These are phyloP conservation scores for Lycium ferocissimum DNA, from an alignment of 257 asterid genomes.

Conservation along the genomic window DNA sequence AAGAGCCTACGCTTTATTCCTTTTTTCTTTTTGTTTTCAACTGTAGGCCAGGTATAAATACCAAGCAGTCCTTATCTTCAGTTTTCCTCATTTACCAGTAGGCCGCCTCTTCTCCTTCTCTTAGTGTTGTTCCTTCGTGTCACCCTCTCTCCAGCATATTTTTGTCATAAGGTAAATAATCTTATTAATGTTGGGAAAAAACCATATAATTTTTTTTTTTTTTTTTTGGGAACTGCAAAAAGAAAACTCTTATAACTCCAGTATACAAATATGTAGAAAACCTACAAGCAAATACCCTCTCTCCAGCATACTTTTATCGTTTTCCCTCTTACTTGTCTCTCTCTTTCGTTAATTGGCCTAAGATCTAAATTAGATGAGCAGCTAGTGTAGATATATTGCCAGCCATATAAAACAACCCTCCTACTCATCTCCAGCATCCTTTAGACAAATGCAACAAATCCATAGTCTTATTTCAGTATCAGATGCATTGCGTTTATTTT, in stretches of 20 bases:
- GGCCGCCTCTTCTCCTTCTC: not conserved
- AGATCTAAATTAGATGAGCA: not conserved
- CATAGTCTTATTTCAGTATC: not conserved
- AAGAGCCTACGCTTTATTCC: not conserved
- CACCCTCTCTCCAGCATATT: not conserved
- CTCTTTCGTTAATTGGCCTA: not conserved
- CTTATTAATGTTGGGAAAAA: not conserved
- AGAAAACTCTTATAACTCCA: not conserved
- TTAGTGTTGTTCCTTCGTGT: not conserved
- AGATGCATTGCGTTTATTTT: not conserved
- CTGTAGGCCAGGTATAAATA: not conserved
- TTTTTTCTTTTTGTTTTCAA: not conserved
- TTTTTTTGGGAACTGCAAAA: too few relatives aligned
- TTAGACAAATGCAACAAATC: slow-evolving; percentile 3
- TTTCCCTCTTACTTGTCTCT: not conserved
- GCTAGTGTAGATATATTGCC: not conserved
- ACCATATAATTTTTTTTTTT: not conserved
- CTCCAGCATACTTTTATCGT: not conserved
- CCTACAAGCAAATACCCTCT: not conserved
- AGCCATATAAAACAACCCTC: not conserved
- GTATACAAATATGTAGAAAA: not conserved
- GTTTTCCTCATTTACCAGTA: not conserved
- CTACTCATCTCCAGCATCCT: not conserved
- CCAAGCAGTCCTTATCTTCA: not conserved
- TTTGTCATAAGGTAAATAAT: not conserved